Evolutionary conservation across 805 yeast species (phyloP).

Genomic region (Wickerhamomyces queroliae): DNA sequence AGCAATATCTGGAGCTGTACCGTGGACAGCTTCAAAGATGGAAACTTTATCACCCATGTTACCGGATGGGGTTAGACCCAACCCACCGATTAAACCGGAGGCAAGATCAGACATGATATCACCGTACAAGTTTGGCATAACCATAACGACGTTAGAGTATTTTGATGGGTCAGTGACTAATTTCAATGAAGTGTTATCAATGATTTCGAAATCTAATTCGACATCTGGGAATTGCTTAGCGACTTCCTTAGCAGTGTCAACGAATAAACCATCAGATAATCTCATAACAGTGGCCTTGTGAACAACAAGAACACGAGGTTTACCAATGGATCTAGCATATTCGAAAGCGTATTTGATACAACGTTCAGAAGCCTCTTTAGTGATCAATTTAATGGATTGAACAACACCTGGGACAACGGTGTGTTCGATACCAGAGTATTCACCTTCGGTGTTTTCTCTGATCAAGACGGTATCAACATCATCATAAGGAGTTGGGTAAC

Average conservation of each 20-base stretch:
- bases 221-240: conserved; percentile 91
- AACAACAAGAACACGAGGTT: conserved; percentile 87
- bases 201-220: conserved; percentile 75
- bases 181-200: conserved; percentile 92
- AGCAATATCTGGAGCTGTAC: conserved; percentile 99
- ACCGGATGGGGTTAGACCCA: conserved; percentile 98
- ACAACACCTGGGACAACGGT: conserved; percentile 97
- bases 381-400: conserved; percentile 95
- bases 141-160: conserved; percentile 83
- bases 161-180: conserved; percentile 82
- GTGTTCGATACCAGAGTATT: conserved; percentile 98
- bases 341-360: conserved; percentile 96
- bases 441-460: conserved; percentile 99
- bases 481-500: conserved; percentile 77
- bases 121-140: conserved; percentile 99
- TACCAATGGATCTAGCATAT: conserved; percentile 84
- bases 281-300: conserved; percentile 99
- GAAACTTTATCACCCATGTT: conserved; percentile 98
- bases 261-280: conserved; percentile 95
- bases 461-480: conserved; percentile 92
- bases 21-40: conserved; percentile 99
- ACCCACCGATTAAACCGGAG: conserved; percentile 97
- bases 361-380: conserved; percentile 93
- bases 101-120: conserved; percentile 97
- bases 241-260: conserved; percentile 83